Conservation (phyloP, 441 rosid species). For the Euphorbia celastroides region DNA sequence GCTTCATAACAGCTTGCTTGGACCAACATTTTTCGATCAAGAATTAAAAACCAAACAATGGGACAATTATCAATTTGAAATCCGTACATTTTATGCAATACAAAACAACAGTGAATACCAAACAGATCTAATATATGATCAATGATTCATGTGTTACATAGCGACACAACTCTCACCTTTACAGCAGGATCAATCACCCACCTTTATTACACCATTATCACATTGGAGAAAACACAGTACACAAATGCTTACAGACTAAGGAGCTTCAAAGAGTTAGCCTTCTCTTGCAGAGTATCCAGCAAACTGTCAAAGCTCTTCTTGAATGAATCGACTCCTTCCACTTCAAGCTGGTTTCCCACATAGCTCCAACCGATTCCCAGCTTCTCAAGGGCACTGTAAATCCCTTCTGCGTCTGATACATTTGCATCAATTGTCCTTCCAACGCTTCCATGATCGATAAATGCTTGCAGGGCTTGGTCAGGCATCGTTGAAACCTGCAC, state of each 20-base stretch:
- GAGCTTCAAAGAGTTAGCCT: slow-evolving; percentile 83
- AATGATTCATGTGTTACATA: slow-evolving; percentile 20
- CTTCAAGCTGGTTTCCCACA: slow-evolving; percentile 80
- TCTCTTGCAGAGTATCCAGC: slow-evolving; percentile 86
- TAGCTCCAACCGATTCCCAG: slow-evolving; percentile 82
- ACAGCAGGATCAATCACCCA: slow-evolving; percentile 26
- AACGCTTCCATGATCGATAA: slow-evolving; percentile 73
- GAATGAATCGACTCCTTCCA: slow-evolving; percentile 89
- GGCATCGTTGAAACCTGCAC: slow-evolving; percentile 97
- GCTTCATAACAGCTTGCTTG: background rate
- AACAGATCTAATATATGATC: no score
- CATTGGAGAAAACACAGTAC: slow-evolving; percentile 7
- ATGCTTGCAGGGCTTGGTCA: slow-evolving; percentile 94
- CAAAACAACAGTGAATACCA: background rate
- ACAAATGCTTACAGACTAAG: slow-evolving; percentile 46
- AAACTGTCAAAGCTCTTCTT: slow-evolving; percentile 93
- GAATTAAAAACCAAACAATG: no score
- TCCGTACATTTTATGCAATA: no score
- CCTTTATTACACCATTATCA: slow-evolving; percentile 29
- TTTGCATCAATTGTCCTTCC: slow-evolving; percentile 84
- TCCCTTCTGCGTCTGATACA: slow-evolving; percentile 86
- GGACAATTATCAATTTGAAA: no score
- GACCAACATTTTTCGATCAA: background rate
- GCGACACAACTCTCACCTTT: slow-evolving; percentile 5
- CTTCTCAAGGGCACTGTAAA: slow-evolving; percentile 96